Percentiles rank a stretch among this genome's conserved stretches.
These are phyloP conservation scores for Ganoderma leucocontextum DNA, from an alignment of 1,284 basidiomycete genomes.

Conservation along the genomic window DNA sequence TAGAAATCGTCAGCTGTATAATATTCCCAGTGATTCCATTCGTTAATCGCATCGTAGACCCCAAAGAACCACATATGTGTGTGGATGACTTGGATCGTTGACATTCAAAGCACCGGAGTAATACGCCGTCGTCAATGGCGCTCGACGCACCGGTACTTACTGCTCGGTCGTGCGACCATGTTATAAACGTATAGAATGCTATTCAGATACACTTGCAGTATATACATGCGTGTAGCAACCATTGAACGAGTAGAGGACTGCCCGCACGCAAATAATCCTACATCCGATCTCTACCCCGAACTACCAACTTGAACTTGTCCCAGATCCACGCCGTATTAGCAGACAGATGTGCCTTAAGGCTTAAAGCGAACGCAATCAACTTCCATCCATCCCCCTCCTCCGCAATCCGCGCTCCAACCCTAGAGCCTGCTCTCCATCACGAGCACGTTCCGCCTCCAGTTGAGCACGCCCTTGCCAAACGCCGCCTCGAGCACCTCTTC, in stretches of 20 bases:
- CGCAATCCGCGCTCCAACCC: conserved; percentile 5
- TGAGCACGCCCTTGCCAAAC: conserved; percentile 71
- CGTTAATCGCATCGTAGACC: not conserved
- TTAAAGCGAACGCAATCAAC: not conserved
- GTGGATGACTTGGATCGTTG: too few relatives aligned
- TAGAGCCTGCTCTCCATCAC: conserved; percentile 66
- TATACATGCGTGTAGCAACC: not conserved
- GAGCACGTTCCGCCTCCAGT: conserved; percentile 59
- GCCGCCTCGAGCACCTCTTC: conserved; percentile 84
- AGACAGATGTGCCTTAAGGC: not conserved
- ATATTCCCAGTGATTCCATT: not conserved
- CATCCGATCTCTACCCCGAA: not conserved
- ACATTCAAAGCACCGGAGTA: too few relatives aligned
- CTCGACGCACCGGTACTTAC: too few relatives aligned
- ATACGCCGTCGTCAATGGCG: too few relatives aligned
- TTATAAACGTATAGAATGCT: not conserved
- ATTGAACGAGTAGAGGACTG: not conserved
- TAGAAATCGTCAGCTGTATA: not conserved
- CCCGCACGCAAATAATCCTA: not conserved
- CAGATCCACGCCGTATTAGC: not conserved
- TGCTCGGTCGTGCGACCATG: too few relatives aligned
- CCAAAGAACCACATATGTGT: too few relatives aligned
- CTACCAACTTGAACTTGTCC: not conserved
- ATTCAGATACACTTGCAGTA: not conserved
- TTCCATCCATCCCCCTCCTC: not conserved